A percentile compares a stretch with the other conserved stretches of the same genome.
Conservation (phyloP, 1,284 basidiomycete genomes). For the Malassezia vespertilionis region DNA sequence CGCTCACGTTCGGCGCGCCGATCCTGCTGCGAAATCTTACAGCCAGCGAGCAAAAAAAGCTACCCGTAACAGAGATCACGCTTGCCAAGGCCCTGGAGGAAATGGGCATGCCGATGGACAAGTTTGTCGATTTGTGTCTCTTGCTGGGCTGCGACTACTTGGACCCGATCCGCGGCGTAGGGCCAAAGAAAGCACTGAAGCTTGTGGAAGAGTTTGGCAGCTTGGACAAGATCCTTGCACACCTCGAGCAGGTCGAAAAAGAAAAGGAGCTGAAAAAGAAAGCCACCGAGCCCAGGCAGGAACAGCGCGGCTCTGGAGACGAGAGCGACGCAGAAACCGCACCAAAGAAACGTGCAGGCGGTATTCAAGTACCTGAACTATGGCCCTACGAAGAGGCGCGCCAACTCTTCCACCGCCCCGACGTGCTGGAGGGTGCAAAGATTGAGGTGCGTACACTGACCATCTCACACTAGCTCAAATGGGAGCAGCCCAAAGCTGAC, state of each 20-base stretch:
- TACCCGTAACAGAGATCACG: constrained; percentile 88
- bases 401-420: constrained; percentile 74
- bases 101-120: constrained; percentile 76
- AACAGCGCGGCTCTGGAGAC: constrained; percentile 37
- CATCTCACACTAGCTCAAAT: constrained; percentile 63
- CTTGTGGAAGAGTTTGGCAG: constrained; percentile 75
- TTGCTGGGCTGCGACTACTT: constrained; percentile 96
- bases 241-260: constrained; percentile 63
- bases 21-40: constrained; percentile 90
- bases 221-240: constrained; percentile 68
- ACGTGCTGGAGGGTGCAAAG: constrained; percentile 73
- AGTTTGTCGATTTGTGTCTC: constrained; percentile 93
- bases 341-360: constrained; percentile 51
- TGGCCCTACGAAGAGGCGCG: constrained; percentile 97
- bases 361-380: constrained; percentile 63
- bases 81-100: constrained; percentile 74
- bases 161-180: constrained; percentile 86
- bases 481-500: constrained; percentile 85
- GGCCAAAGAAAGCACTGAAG: constrained; percentile 90
- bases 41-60: constrained; percentile 96
- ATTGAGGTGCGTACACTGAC: constrained; percentile 58
- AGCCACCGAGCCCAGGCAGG: constrained; percentile 53
- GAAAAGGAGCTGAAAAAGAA: constrained; percentile 16
- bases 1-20: constrained; percentile 84
- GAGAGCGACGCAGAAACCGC: constrained; percentile 12